phyloP scores from a whole-genome alignment of 2,329 filamentous ascomycete genomes.

The Cephalotrichum gorgonifer region DNA sequence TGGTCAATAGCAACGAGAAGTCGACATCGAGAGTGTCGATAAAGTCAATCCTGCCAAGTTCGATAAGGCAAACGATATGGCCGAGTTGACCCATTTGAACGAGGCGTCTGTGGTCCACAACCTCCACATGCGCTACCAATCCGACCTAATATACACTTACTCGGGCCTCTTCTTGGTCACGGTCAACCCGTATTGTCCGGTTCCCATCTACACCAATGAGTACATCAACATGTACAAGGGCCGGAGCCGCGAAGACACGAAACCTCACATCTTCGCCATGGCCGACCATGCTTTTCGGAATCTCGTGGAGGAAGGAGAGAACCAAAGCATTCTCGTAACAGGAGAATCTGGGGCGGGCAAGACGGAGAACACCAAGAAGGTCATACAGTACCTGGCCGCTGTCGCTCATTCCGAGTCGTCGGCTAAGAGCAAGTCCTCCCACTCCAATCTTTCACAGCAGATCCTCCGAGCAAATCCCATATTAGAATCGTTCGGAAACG shows the following conservation, averaged over 20 bases:
- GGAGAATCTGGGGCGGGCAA: slow-evolving; percentile 97
- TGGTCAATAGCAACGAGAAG: slow-evolving; percentile 63
- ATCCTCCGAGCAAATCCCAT: slow-evolving; percentile 95
- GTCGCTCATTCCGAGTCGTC: slow-evolving; percentile 78
- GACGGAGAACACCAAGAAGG: slow-evolving; percentile 98
- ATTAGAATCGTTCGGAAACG: slow-evolving; percentile 94
- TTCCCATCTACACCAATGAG: slow-evolving; percentile 93
- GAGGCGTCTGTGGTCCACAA: slow-evolving; percentile 98
- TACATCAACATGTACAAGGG: slow-evolving; percentile 99
- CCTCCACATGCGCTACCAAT: slow-evolving; percentile 85
- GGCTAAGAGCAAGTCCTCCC: slow-evolving; percentile 46
- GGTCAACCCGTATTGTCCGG: slow-evolving; percentile 88
- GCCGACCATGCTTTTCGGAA: slow-evolving; percentile 95
- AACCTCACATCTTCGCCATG: slow-evolving; percentile 96
- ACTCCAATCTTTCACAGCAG: slow-evolving; percentile 88
- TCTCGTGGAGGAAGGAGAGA: slow-evolving; percentile 85
- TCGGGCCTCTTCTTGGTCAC: slow-evolving; percentile 95
- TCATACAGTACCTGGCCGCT: slow-evolving; percentile 94
- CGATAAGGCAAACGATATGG: slow-evolving; percentile 99
- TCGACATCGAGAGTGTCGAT: slow-evolving; percentile 79
- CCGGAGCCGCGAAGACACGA: slow-evolving; percentile 81
- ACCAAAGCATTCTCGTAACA: slow-evolving; percentile 95
- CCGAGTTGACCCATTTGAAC: slow-evolving; percentile 93
- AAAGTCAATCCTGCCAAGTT: slow-evolving; percentile 99
- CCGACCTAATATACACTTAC: slow-evolving; percentile 96